These are phyloP conservation scores for Cyclostephanos tholiformis DNA, from an alignment of 108 stramenopile species.

Conservation along the genomic window DNA sequence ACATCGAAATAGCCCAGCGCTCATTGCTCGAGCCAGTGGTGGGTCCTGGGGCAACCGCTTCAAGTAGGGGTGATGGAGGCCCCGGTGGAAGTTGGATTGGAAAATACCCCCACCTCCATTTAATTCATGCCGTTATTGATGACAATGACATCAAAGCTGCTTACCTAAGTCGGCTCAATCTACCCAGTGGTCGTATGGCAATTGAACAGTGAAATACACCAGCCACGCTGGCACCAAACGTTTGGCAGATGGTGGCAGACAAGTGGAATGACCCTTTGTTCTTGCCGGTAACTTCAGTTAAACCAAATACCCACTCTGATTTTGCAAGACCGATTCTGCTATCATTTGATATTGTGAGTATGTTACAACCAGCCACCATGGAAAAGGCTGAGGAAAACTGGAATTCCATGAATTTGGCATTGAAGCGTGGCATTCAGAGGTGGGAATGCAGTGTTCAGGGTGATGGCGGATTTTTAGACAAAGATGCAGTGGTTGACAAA, in stretches of 20 bases:
- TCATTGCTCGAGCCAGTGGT: too few relatives aligned
- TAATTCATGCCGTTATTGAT: slow-evolving; percentile 6
- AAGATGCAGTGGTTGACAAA: background rate
- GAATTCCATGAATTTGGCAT: background rate
- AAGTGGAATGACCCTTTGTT: slow-evolving; percentile 2
- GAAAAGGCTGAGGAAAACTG: background rate
- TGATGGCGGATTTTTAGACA: background rate
- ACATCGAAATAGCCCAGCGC: background rate
- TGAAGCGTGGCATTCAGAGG: background rate
- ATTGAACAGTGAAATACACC: background rate
- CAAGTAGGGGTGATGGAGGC: background rate
- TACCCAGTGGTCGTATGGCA: background rate
- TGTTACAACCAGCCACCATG: background rate
- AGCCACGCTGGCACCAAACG: background rate
- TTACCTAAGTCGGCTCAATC: background rate
- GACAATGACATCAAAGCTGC: background rate
- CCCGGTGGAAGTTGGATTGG: background rate
- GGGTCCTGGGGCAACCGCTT: background rate
- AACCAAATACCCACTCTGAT: background rate
- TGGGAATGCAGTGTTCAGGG: slow-evolving; percentile 8
- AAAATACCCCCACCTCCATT: slow-evolving; percentile 3
- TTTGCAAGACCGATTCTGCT: background rate
- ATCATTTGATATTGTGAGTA: background rate
- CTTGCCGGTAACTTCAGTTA: background rate
- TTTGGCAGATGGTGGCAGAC: background rate